Conservation (phyloP, 208 protist genomes). For the Sergeia podlipaevii region DNA sequence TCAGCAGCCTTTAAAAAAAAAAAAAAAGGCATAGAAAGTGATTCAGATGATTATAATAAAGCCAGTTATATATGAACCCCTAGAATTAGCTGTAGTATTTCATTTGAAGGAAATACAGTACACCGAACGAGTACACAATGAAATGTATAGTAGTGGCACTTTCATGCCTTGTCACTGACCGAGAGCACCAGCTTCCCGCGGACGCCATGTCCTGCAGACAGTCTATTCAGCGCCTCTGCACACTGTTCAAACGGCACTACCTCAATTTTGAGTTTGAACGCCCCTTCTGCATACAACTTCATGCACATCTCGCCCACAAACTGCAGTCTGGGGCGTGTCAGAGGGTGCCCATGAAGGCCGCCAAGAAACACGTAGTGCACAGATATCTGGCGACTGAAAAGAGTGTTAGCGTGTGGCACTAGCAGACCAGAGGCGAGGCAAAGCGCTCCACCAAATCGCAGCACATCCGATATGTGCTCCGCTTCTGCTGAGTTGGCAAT, state of each 20-base stretch:
- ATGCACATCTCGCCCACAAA: slow-evolving; percentile 8
- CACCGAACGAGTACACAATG: slow-evolving; percentile 3
- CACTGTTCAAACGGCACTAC: too few relatives aligned
- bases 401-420: background rate
- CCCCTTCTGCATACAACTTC: slow-evolving; percentile 12
- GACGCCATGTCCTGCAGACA: background rate
- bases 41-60: background rate
- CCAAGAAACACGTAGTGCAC: slow-evolving; percentile 32
- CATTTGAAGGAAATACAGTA: background rate
- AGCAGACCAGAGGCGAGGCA: slow-evolving; percentile 18
- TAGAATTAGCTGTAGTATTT: too few relatives aligned
- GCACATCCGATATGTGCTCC: slow-evolving; percentile 6
- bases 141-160: background rate
- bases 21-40: background rate
- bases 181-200: background rate
- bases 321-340: slow-evolving; percentile 12
- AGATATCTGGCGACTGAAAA: slow-evolving; percentile 30
- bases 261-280: slow-evolving; percentile 3
- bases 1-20: background rate
- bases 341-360: slow-evolving; percentile 9
- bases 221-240: too few relatives aligned
- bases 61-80: background rate
- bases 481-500: slow-evolving; percentile 8
- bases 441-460: slow-evolving; percentile 27
- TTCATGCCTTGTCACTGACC: too few relatives aligned